These are phyloP conservation scores for Ascochyta viciae-villosae DNA, from an alignment of 2,329 filamentous ascomycete genomes.

Conservation along the genomic window DNA sequence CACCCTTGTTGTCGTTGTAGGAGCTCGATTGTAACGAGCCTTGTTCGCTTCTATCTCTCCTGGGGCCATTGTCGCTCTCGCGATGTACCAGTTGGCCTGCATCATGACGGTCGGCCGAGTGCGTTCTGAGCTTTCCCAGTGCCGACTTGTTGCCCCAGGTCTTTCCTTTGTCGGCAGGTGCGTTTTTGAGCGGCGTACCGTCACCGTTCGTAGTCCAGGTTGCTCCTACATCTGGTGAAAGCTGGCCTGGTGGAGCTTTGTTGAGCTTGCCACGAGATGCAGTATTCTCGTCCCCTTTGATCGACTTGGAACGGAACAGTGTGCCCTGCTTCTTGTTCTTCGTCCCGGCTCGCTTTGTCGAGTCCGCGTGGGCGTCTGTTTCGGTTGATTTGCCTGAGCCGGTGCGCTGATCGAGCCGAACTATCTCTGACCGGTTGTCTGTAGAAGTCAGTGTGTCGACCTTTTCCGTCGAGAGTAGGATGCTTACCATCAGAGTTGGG, in stretches of 20 bases:
- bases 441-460: conserved; percentile 15
- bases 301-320: conserved; percentile 52
- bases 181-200: conserved; percentile 63
- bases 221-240: conserved; percentile 38
- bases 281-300: conserved; percentile 52
- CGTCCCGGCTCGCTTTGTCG: conserved; percentile 30
- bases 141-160: conserved; percentile 72
- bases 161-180: conserved; percentile 71
- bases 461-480: no score
- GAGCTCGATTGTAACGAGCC: conserved; percentile 55
- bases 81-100: conserved; percentile 39
- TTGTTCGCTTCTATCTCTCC: conserved; percentile 43
- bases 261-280: conserved; percentile 38
- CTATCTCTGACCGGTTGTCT: conserved; percentile 45
- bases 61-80: conserved; percentile 36
- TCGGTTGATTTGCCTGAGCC: conserved; percentile 43
- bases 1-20: conserved; percentile 66
- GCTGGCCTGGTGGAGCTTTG: conserved; percentile 41
- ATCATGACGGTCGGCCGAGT: conserved; percentile 72
- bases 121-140: conserved; percentile 67
- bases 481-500: conserved; percentile 46
- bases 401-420: conserved; percentile 36
- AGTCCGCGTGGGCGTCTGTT: conserved; percentile 28
- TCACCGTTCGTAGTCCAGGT: conserved; percentile 46
- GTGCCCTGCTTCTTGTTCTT: conserved; percentile 48